These are phyloP conservation scores for Pseudodiploospora longispora DNA, from an alignment of 2,329 filamentous ascomycete genomes.

Conservation along the genomic window DNA sequence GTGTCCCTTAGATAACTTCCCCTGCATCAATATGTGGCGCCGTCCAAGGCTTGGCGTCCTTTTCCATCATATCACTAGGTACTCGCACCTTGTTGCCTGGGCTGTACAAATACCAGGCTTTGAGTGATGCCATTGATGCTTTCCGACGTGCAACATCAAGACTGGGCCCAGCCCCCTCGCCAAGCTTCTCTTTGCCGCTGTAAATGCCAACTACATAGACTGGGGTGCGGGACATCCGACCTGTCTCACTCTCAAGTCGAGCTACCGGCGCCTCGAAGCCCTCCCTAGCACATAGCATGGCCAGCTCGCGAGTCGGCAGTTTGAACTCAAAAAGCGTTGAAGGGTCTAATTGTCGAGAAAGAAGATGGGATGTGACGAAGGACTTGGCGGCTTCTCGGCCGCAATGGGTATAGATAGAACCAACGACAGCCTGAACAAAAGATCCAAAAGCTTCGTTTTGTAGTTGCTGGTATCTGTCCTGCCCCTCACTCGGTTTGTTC, in stretches of 20 bases:
- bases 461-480: slow-evolving; percentile 51
- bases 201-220: slow-evolving; percentile 94
- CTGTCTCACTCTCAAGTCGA: slow-evolving; percentile 83
- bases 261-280: slow-evolving; percentile 83
- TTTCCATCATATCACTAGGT: slow-evolving; percentile 61
- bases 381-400: slow-evolving; percentile 70
- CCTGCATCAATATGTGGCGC: slow-evolving; percentile 63
- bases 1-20: slow-evolving; percentile 49
- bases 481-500: slow-evolving; percentile 14
- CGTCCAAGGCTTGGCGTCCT: slow-evolving; percentile 55
- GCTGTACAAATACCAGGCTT: slow-evolving; percentile 94
- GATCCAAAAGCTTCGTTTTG: slow-evolving; percentile 64
- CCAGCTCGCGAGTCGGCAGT: slow-evolving; percentile 75
- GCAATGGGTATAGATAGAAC: slow-evolving; percentile 77
- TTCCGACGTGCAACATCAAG: slow-evolving; percentile 69
- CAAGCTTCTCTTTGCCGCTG: slow-evolving; percentile 82
- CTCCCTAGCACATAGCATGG: slow-evolving; percentile 76
- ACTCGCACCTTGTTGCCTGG: slow-evolving; percentile 57
- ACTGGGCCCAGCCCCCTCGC: slow-evolving; percentile 76
- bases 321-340: slow-evolving; percentile 75
- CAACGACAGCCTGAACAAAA: slow-evolving; percentile 77
- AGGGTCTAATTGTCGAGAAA: slow-evolving; percentile 70
- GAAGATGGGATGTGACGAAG: slow-evolving; percentile 78
- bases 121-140: slow-evolving; percentile 78
- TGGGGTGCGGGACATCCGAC: slow-evolving; percentile 72